Evolutionary conservation across 2,329 filamentous ascomycete genomes (phyloP).

Genomic region (Monilinia fructigena): DNA sequence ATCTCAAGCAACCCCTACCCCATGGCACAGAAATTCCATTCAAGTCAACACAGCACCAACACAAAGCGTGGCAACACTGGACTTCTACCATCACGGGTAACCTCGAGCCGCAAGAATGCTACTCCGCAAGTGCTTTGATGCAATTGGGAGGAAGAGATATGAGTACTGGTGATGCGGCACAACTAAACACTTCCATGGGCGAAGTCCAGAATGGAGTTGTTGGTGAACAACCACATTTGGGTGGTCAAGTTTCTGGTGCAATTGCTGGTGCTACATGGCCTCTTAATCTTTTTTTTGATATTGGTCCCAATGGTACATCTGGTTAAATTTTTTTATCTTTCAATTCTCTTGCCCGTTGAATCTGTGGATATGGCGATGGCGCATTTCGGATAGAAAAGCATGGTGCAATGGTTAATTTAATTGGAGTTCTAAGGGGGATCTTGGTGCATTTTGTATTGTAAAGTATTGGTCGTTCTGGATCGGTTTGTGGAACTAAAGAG

Average conservation of each 20-base stretch:
- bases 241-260: constrained; percentile 17
- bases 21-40: constrained; percentile 28
- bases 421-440: neutral
- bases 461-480: neutral
- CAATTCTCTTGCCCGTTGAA: too few relatives aligned
- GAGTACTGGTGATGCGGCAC: constrained; percentile 23
- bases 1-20: constrained; percentile 40
- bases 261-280: constrained; percentile 29
- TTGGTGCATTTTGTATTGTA: neutral
- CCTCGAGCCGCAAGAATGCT: constrained; percentile 39
- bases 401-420: constrained; percentile 3
- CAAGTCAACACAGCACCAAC: constrained; percentile 29
- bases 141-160: constrained; percentile 36
- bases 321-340: neutral
- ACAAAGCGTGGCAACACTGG: constrained; percentile 40
- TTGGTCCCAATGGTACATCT: constrained; percentile 14
- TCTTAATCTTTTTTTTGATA: constrained; percentile 36
- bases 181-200: constrained; percentile 7
- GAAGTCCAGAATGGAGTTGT: constrained; percentile 14
- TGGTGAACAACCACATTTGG: constrained; percentile 12
- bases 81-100: constrained; percentile 35
- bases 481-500: neutral
- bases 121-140: constrained; percentile 39
- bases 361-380: constrained; percentile 9
- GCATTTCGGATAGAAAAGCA: neutral